A percentile compares a stretch with the other conserved stretches of the same genome.
Conservation (phyloP, 306 rosid species). For the Cicer cuneatum region DNA sequence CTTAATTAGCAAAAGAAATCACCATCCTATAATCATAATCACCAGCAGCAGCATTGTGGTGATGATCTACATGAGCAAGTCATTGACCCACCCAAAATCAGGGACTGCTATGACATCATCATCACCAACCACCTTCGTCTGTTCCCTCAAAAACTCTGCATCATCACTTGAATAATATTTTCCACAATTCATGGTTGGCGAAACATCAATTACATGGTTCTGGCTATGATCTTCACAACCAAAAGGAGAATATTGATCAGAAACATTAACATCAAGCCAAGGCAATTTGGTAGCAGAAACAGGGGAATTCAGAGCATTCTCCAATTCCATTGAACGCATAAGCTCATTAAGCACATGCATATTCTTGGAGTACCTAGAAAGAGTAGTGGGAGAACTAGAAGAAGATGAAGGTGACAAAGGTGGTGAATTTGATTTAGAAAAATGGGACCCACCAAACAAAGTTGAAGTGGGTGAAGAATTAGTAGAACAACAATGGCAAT, state of each 20-base stretch:
- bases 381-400: conserved; percentile 38
- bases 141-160: not conserved
- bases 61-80: conserved; percentile 68
- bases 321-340: conserved; percentile 60
- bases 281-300: conserved; percentile 31
- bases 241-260: not conserved
- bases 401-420: conserved; percentile 69
- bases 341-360: conserved; percentile 54
- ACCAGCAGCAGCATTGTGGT: conserved; percentile 11
- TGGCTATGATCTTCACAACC: not conserved
- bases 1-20: not conserved
- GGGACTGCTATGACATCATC: conserved; percentile 52
- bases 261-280: conserved; percentile 54
- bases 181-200: conserved; percentile 38
- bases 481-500: conserved; percentile 46
- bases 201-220: conserved; percentile 42
- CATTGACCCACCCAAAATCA: conserved; percentile 94
- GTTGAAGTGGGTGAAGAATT: conserved; percentile 77
- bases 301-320: conserved; percentile 28
- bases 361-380: conserved; percentile 43
- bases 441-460: conserved; percentile 66
- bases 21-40: not conserved
- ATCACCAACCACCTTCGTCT: conserved; percentile 21
- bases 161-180: conserved; percentile 20
- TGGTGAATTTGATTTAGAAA: conserved; percentile 59